Conservation (phyloP, 257 asterid species). For the Solanum sparsipilum region DNA sequence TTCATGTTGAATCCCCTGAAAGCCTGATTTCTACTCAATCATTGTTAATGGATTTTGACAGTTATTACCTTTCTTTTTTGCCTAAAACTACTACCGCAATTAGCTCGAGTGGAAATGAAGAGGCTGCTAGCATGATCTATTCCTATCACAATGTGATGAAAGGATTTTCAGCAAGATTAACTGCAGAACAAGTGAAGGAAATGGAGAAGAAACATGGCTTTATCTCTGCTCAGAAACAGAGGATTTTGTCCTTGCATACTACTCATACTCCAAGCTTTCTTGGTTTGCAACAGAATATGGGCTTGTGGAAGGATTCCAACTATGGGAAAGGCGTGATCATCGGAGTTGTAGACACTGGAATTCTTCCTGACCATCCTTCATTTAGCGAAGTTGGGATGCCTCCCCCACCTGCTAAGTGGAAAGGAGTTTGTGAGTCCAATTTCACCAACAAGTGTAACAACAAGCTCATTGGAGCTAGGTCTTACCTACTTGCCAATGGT, state of each 20-base stretch:
- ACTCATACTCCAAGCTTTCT: conserved; percentile 39
- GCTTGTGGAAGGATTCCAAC: conserved; percentile 36
- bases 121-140: conserved; percentile 1
- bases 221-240: conserved; percentile 23
- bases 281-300: conserved; percentile 29
- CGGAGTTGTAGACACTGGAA: conserved; percentile 38
- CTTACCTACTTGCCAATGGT: not conserved
- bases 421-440: conserved; percentile 26
- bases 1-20: conserved; percentile 20
- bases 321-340: conserved; percentile 44
- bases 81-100: not conserved
- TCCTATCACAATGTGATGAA: conserved; percentile 25
- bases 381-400: conserved; percentile 39
- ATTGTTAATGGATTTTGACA: not conserved
- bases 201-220: conserved; percentile 21
- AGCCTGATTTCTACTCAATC: not conserved
- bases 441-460: conserved; percentile 19
- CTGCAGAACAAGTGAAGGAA: conserved; percentile 16
- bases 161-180: conserved; percentile 40
- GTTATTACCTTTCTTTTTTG: conserved; percentile 28
- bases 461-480: conserved; percentile 43
- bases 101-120: not conserved
- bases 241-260: conserved; percentile 17
- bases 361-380: conserved; percentile 36
- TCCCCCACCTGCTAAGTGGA: conserved; percentile 44